A percentile compares a stretch with the other conserved stretches of the same genome.
Evolutionary conservation across 108 stramenopile genomes (phyloP).

Genomic region (Discostella stelligeroides): DNA sequence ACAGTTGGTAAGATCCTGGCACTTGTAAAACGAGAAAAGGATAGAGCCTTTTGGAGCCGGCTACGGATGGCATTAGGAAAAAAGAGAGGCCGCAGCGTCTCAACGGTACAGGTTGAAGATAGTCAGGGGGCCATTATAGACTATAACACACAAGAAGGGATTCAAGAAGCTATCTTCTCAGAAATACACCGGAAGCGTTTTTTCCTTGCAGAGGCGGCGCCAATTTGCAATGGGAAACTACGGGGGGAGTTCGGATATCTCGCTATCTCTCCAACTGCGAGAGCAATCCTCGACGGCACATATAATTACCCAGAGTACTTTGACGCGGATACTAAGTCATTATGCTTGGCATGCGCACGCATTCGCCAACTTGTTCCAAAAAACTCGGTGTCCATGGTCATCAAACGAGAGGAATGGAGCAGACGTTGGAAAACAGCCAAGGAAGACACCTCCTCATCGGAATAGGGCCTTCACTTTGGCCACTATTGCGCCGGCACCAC

Average conservation of each 20-base stretch:
- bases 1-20: not conserved
- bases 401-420: not conserved
- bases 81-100: too few relatives aligned
- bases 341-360: not conserved
- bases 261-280: not conserved
- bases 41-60: not conserved
- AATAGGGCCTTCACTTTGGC: slow-evolving; percentile 6
- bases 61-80: too few relatives aligned
- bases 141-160: not conserved
- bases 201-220: slow-evolving; percentile 2
- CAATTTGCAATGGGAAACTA: not conserved
- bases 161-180: not conserved
- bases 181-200: not conserved
- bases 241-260: not conserved
- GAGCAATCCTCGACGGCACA: not conserved
- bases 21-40: not conserved
- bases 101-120: too few relatives aligned
- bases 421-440: slow-evolving; percentile 7
- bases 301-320: not conserved
- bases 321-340: not conserved
- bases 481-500: not conserved
- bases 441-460: slow-evolving; percentile 17
- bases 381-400: not conserved
- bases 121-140: too few relatives aligned
- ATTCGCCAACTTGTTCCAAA: slow-evolving; percentile 1